phyloP scores from a whole-genome alignment of 2,329 filamentous ascomycete genomes.

The Aphanocladium album region DNA sequence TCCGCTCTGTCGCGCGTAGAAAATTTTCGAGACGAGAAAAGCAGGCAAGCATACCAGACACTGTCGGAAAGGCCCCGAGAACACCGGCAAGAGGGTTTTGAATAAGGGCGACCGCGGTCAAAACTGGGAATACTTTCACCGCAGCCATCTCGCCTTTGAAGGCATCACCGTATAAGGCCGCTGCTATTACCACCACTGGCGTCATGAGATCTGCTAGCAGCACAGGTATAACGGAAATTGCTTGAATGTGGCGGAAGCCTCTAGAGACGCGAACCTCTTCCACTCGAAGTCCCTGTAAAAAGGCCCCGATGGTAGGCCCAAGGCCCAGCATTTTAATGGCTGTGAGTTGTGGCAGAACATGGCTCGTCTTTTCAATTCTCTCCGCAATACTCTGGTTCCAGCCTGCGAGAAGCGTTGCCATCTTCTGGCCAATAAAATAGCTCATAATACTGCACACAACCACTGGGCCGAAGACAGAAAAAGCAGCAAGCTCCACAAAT shows the following conservation, averaged over 20 bases:
- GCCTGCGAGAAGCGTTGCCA: not conserved
- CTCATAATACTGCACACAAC: not conserved
- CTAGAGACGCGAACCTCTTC: not conserved
- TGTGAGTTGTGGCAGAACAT: not conserved
- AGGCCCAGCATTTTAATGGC: not conserved
- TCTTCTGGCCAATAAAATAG: not conserved
- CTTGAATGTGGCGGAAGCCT: not conserved
- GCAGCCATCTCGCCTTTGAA: not conserved
- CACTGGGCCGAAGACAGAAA: not conserved
- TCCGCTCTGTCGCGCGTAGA: not conserved
- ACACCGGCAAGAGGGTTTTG: not conserved
- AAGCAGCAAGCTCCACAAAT: not conserved
- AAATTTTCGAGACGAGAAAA: not conserved
- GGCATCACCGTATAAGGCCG: not conserved
- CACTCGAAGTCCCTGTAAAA: not conserved
- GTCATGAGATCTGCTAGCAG: not conserved
- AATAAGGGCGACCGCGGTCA: not conserved
- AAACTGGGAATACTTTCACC: not conserved
- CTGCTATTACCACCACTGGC: not conserved
- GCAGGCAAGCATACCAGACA: not conserved
- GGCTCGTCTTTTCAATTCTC: not conserved
- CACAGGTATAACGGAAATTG: not conserved
- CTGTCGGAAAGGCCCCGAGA: not conserved
- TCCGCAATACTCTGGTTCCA: not conserved
- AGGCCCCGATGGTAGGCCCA: not conserved